Conservation (phyloP, 805 yeast genomes). For the Nakazawaea ernobii region DNA sequence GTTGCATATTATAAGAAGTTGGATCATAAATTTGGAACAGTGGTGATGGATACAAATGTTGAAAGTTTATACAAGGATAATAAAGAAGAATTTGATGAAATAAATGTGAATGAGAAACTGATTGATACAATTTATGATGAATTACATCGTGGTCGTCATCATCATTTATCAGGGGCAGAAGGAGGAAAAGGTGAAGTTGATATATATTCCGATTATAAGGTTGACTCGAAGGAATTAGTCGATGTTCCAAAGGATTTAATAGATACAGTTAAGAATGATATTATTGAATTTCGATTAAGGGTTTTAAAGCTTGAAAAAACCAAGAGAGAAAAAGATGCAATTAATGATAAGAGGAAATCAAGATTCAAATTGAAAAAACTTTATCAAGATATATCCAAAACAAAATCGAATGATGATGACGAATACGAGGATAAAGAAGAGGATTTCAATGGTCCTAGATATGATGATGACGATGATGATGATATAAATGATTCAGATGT, state of each 20-base stretch:
- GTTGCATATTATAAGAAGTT: conserved; percentile 6
- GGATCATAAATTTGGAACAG: conserved; percentile 1
- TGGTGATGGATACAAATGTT: conserved; percentile 2
- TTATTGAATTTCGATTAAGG: conserved; percentile 50
- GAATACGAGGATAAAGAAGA: conserved; percentile 19
- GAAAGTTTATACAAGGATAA: not conserved
- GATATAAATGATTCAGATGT: conserved; percentile 18
- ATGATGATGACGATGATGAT: conserved; percentile 24
- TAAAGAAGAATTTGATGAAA: not conserved
- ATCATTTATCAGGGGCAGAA: not conserved
- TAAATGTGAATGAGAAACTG: not conserved
- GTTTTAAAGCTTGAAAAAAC: conserved; percentile 47
- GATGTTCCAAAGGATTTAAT: conserved; percentile 52
- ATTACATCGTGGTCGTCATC: not conserved
- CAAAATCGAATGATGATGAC: conserved; percentile 11
- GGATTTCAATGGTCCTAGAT: conserved; percentile 16
- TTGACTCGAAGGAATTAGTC: conserved; percentile 50
- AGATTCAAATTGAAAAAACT: conserved; percentile 40
- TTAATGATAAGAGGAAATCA: conserved; percentile 43
- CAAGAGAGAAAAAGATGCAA: conserved; percentile 42
- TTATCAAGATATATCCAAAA: conserved; percentile 20
- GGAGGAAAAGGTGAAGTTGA: not conserved
- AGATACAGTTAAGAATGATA: conserved; percentile 46
- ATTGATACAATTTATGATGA: conserved; percentile 5
- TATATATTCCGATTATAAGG: conserved; percentile 31